These are phyloP conservation scores for Penicillium sp. DNA, from an alignment of 2,329 filamentous ascomycete genomes.

Conservation along the genomic window DNA sequence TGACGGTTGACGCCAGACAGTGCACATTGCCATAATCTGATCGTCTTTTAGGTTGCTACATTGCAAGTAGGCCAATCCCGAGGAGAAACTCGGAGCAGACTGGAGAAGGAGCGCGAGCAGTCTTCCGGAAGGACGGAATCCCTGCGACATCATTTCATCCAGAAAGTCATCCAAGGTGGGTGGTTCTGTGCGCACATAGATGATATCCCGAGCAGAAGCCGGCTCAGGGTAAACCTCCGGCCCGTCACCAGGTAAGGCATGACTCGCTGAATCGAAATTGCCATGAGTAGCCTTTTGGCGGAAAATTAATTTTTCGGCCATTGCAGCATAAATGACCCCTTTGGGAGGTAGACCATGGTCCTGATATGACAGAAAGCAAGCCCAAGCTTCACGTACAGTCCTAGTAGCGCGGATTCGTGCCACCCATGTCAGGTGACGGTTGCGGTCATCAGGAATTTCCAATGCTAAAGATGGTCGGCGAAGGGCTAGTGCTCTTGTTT, in stretches of 20 bases:
- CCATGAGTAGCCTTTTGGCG: constrained; percentile 27
- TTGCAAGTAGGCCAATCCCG: constrained; percentile 46
- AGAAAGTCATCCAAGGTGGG: constrained; percentile 55
- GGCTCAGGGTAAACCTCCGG: constrained; percentile 57
- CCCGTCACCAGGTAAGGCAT: constrained; percentile 55
- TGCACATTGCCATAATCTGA: constrained; percentile 33
- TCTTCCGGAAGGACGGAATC: constrained; percentile 43
- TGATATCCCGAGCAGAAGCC: constrained; percentile 56
- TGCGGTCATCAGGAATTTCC: not conserved
- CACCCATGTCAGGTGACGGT: constrained; percentile 50
- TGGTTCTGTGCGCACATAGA: constrained; percentile 56
- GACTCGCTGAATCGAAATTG: constrained; percentile 22
- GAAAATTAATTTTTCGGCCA: constrained; percentile 57
- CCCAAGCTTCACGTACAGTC: constrained; percentile 65
- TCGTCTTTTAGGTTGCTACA: constrained; percentile 35
- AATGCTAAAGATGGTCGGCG: constrained; percentile 21
- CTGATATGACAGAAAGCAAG: constrained; percentile 60
- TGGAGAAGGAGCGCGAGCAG: constrained; percentile 54
- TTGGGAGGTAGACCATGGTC: constrained; percentile 39
- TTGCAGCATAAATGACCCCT: constrained; percentile 53
- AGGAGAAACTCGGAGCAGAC: constrained; percentile 38
- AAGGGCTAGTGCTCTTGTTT: constrained; percentile 52
- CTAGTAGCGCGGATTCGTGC: constrained; percentile 60
- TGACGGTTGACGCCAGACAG: constrained; percentile 17
- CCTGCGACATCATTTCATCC: constrained; percentile 48